phyloP scores from a whole-genome alignment of 108 stramenopile species.

The Skeletonema potamos region DNA sequence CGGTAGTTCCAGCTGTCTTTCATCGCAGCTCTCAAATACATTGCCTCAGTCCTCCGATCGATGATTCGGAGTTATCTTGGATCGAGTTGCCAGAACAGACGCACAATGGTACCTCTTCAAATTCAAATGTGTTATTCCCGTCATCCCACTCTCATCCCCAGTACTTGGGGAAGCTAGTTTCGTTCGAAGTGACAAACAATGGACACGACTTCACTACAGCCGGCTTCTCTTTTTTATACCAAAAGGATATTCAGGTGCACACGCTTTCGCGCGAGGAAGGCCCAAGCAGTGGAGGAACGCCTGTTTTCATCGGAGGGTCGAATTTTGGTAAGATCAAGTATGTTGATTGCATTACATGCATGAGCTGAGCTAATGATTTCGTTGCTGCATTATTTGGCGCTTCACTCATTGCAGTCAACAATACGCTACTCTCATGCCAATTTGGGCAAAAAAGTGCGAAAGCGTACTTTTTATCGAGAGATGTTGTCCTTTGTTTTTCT shows the following conservation, averaged over 20 bases:
- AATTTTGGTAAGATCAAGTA: slow-evolving; percentile 45
- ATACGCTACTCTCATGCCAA: slow-evolving; percentile 29
- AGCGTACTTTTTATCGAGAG: slow-evolving; percentile 37
- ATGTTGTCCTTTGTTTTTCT: slow-evolving; percentile 46
- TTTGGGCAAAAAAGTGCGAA: slow-evolving; percentile 26
- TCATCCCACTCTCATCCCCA: slow-evolving; percentile 64
- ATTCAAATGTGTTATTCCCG: slow-evolving; percentile 49
- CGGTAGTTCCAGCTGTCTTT: slow-evolving; percentile 53
- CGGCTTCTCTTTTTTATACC: slow-evolving; percentile 36
- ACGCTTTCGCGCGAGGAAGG: slow-evolving; percentile 16
- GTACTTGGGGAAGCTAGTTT: slow-evolving; percentile 50
- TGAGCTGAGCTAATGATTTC: neutral
- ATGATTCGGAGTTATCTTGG: slow-evolving; percentile 8
- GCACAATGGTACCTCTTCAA: neutral
- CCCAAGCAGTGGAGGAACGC: slow-evolving; percentile 37
- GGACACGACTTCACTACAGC: slow-evolving; percentile 40
- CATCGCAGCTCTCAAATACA: slow-evolving; percentile 40
- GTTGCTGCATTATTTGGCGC: neutral
- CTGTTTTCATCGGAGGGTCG: slow-evolving; percentile 33
- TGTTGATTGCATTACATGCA: slow-evolving; percentile 25
- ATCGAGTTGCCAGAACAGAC: slow-evolving; percentile 1
- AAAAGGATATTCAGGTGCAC: slow-evolving; percentile 31
- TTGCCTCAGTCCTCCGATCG: slow-evolving; percentile 60
- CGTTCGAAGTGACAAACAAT: slow-evolving; percentile 71
- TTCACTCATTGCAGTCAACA: slow-evolving; percentile 19